Base-by-base conservation (phyloP, 2,329 filamentous ascomycete species). In the Pseudohalonectria lignicola region DNA sequence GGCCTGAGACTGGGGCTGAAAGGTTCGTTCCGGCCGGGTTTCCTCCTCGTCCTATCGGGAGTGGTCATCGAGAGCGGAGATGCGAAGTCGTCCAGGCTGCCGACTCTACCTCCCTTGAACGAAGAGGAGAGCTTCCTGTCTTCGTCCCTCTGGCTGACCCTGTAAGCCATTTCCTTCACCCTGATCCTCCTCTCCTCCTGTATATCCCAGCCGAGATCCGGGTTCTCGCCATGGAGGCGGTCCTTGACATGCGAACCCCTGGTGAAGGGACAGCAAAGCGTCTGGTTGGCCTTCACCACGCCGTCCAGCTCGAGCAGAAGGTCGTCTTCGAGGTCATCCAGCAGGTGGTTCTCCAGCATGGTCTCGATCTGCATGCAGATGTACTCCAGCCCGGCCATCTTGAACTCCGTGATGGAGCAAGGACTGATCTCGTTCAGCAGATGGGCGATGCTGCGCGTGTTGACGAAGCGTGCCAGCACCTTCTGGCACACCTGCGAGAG, bases 401-500 rank as follows among this genome's bases (percentile, higher is more conserved):
- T 94, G 63, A 98, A 95, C 40, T 83, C 77, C 1, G 76, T 76
- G 5, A 94, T 79, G 1, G 82, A 82, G 53, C 83, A 94, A 3
- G 85, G 83, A 32, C 86, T 83, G 43, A 95, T 82, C 2, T 82
- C 82, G 52, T 94, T 94, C 10, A 98, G 68, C 13, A 96, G 67
- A 37, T 81, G 78, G 41, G 85, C 85, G 19, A 94, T 81, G 53
- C 94, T 98, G 19, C 88, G 80, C 5, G 78, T 82, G 35, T 77
- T 86, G n/a, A 87, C 82, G 59, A 92, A 93, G 36, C 75, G 76
- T 26, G 87, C 88, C 42, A 96, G 74, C 17, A 87, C 63, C 41
- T 75, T 78, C 55, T 98, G 92, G 55, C 92, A 96, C 20, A 93
- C 78, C 54, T 94, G 85, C 5, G 86, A 86, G 5, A 98, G 64